Percentiles rank a stretch among this genome's conserved stretches.
Evolutionary conservation across 2,329 filamentous ascomycete species (phyloP).

Genomic region (Decorospora gaudefroyi): DNA sequence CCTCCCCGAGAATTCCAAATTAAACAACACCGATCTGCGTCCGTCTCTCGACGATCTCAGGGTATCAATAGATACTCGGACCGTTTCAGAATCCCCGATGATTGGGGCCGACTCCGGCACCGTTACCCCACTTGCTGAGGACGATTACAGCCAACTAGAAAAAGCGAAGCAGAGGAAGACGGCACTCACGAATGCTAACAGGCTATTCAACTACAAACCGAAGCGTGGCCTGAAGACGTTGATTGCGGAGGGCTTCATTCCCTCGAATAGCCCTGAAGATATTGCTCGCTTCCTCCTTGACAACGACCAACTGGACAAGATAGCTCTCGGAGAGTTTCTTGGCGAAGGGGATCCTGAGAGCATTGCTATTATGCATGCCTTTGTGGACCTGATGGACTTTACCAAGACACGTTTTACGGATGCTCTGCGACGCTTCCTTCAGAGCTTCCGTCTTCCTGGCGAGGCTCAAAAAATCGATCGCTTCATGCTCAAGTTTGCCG

Average conservation of each 20-base stretch:
- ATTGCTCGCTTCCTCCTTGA: slow-evolving; percentile 81
- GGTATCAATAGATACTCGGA: slow-evolving; percentile 76
- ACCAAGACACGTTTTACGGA: slow-evolving; percentile 89
- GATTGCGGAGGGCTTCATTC: slow-evolving; percentile 83
- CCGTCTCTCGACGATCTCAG: slow-evolving; percentile 64
- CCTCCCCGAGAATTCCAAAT: slow-evolving; percentile 54
- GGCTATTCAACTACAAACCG: slow-evolving; percentile 96
- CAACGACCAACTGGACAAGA: slow-evolving; percentile 87
- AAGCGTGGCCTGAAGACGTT: slow-evolving; percentile 89
- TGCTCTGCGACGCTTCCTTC: slow-evolving; percentile 85
- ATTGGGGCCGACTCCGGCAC: slow-evolving; percentile 56
- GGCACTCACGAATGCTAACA: slow-evolving; percentile 83
- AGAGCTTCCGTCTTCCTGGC: slow-evolving; percentile 91
- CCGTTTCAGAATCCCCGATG: slow-evolving; percentile 64
- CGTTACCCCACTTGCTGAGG: slow-evolving; percentile 62
- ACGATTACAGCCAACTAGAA: slow-evolving; percentile 92
- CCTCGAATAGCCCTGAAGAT: slow-evolving; percentile 74
- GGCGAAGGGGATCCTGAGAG: slow-evolving; percentile 93
- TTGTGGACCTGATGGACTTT: slow-evolving; percentile 96
- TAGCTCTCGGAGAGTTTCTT: slow-evolving; percentile 88
- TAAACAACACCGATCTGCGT: slow-evolving; percentile 51
- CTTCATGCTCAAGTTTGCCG: slow-evolving; percentile 98
- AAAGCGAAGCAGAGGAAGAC: slow-evolving; percentile 94
- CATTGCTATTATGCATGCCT: slow-evolving; percentile 97
- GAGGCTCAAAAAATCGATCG: slow-evolving; percentile 99